These are phyloP conservation scores for Gremmenia infestans DNA, from an alignment of 2,329 filamentous ascomycete genomes.

Conservation along the genomic window DNA sequence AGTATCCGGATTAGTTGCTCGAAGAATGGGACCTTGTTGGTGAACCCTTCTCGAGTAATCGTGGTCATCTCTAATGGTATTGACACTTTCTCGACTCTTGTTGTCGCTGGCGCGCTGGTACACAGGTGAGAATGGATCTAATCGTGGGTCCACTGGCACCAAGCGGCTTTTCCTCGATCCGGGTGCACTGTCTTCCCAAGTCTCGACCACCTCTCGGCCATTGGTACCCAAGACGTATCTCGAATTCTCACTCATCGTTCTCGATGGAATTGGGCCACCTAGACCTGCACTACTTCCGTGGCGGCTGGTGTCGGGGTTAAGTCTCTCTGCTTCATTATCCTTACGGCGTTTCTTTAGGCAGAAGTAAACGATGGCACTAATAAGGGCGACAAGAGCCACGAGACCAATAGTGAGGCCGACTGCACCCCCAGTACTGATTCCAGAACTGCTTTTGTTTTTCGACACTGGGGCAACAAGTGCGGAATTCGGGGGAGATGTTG, in stretches of 20 bases:
- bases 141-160: slow-evolving; percentile 57
- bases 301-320: slow-evolving; percentile 15
- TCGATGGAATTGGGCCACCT: slow-evolving; percentile 22
- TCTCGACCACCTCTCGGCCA: slow-evolving; percentile 30
- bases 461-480: slow-evolving; percentile 4
- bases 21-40: slow-evolving; percentile 46
- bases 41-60: slow-evolving; percentile 54
- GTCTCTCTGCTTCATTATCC: slow-evolving; percentile 34
- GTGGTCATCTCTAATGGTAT: slow-evolving; percentile 59
- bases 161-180: slow-evolving; percentile 46
- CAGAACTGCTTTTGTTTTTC: slow-evolving; percentile 20
- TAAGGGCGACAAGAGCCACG: slow-evolving; percentile 38
- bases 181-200: slow-evolving; percentile 25
- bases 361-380: slow-evolving; percentile 36
- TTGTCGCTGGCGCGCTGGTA: slow-evolving; percentile 47
- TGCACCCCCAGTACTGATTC: slow-evolving; percentile 43
- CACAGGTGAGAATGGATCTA: slow-evolving; percentile 56
- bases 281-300: slow-evolving; percentile 22
- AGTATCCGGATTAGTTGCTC: slow-evolving; percentile 56
- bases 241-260: slow-evolving; percentile 34
- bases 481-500: slow-evolving; percentile 34
- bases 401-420: slow-evolving; percentile 51
- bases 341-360: slow-evolving; percentile 41
- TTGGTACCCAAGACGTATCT: slow-evolving; percentile 32
- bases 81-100: slow-evolving; percentile 58